Percentiles rank a stretch among this genome's conserved stretches.
Evolutionary conservation across 139 green algal genomes (phyloP).

Genomic region (Coccomyxa sp.): DNA sequence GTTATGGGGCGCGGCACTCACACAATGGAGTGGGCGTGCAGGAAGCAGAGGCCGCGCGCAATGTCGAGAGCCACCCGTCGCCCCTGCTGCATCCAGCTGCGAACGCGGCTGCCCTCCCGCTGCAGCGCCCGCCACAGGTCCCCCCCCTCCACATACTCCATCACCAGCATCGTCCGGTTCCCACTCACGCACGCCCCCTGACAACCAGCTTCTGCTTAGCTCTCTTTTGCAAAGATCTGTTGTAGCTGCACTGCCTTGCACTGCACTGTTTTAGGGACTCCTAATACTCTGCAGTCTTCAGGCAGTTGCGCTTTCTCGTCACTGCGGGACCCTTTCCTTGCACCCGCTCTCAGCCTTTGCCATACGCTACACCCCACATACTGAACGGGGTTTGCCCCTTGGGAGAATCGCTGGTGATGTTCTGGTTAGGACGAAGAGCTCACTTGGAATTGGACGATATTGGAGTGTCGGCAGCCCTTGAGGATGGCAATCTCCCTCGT

Average conservation of each 20-base stretch:
- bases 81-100: not conserved
- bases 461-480: not conserved
- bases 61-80: not conserved
- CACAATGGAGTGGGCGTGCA: slow-evolving; percentile 10
- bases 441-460: slow-evolving; percentile 3
- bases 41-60: slow-evolving; percentile 1
- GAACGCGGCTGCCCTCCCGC: not conserved
- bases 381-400: no score
- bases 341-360: no score
- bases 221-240: no score
- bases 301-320: no score
- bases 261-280: no score
- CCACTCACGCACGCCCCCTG: not conserved
- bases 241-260: no score
- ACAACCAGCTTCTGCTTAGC: not conserved
- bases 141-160: not conserved
- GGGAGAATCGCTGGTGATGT: no score
- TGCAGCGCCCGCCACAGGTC: slow-evolving; percentile 1
- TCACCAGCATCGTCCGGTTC: not conserved
- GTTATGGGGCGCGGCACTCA: not conserved
- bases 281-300: no score
- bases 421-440: no score
- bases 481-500: not conserved
- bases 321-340: no score
- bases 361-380: no score